These are phyloP conservation scores for Moricandia moricandioides DNA, from an alignment of 345 rosid species.

Conservation along the genomic window DNA sequence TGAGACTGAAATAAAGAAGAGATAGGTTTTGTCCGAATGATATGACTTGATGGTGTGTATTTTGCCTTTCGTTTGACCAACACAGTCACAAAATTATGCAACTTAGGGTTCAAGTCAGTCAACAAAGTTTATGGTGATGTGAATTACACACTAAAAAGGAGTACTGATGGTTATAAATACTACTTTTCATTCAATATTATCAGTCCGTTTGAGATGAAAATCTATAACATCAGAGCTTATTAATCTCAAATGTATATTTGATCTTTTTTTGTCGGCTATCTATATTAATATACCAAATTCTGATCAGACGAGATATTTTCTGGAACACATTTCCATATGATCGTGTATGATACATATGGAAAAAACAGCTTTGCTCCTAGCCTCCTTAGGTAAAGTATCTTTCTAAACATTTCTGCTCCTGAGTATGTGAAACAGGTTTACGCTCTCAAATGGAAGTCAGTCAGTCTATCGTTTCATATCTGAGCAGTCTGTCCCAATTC, in stretches of 20 bases:
- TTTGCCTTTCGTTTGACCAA: conserved; percentile 37
- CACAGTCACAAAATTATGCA: conserved; percentile 25
- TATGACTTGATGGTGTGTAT: conserved; percentile 33
- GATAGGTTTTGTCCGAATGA: conserved; percentile 22
- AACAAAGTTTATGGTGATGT: neutral
- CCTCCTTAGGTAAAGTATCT: no score
- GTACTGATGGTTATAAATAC: neutral
- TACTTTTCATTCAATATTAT: neutral
- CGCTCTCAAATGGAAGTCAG: no score
- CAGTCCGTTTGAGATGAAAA: neutral
- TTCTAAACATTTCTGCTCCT: no score
- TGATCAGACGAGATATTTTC: no score
- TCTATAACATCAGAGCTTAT: neutral
- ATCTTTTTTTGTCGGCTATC: neutral
- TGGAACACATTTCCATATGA: no score
- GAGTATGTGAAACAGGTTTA: no score
- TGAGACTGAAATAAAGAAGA: conserved; percentile 32
- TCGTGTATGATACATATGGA: no score
- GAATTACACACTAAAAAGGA: neutral
- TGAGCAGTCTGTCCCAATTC: no score
- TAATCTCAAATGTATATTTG: neutral
- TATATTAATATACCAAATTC: no score
- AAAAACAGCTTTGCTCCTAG: no score
- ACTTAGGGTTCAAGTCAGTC: conserved; percentile 8
- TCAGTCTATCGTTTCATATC: no score